A percentile compares a stretch with the other conserved stretches of the same genome.
Conservation (phyloP, 129 eudicot genomes). For the Cynara cardunculus region DNA sequence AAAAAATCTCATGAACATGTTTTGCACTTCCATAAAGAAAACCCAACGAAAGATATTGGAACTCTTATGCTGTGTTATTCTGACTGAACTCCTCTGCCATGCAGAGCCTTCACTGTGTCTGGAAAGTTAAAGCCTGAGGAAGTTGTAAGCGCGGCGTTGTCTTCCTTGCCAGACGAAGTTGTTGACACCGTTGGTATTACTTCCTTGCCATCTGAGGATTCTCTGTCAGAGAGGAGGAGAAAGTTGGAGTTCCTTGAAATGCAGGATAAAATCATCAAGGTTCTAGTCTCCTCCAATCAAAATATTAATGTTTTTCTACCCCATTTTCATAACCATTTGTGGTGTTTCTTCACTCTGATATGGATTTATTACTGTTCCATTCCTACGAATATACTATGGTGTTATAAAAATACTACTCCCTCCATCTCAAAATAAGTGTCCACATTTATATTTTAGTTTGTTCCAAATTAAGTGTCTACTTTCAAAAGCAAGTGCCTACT, state of each 20-base stretch:
- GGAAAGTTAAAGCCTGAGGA: constrained; percentile 93
- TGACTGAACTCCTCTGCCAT: not conserved
- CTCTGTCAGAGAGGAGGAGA: constrained; percentile 88
- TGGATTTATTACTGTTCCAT: not conserved
- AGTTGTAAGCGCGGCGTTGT: constrained; percentile 84
- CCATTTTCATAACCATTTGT: not conserved
- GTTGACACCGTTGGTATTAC: constrained; percentile 92
- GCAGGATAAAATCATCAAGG: constrained; percentile 99
- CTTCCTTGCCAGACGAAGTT: constrained; percentile 96
- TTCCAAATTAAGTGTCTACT: not conserved
- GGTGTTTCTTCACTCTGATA: not conserved
- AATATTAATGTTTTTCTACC: not conserved
- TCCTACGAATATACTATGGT: not conserved
- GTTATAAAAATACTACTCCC: not conserved
- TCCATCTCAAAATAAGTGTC: not conserved
- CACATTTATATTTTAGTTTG: not conserved
- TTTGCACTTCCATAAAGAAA: constrained; percentile 4
- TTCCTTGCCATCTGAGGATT: constrained; percentile 87
- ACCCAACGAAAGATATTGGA: not conserved
- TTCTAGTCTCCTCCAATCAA: constrained; percentile 12
- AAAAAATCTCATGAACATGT: not conserved
- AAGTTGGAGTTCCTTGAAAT: constrained; percentile 93
- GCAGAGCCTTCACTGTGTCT: constrained; percentile 86
- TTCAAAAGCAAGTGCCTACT: not conserved
- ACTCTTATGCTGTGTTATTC: not conserved